These are phyloP conservation scores for Cryphonectria radicalis DNA, from an alignment of 2,329 filamentous ascomycete species.

Conservation along the genomic window DNA sequence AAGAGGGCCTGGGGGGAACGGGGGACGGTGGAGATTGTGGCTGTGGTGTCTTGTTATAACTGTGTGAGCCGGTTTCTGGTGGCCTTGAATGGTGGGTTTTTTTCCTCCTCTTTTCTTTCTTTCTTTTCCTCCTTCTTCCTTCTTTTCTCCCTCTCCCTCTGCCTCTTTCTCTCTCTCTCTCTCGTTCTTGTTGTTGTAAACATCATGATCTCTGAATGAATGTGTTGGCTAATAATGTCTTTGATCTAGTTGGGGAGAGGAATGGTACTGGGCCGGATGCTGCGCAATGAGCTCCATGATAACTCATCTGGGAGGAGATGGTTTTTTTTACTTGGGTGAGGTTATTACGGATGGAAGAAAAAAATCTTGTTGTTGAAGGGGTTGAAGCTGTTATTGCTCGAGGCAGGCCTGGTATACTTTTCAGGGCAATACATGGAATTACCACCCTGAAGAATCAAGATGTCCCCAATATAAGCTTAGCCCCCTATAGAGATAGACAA, in stretches of 20 bases:
- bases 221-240: conserved; percentile 34
- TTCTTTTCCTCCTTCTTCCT: not conserved
- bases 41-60: conserved; percentile 79
- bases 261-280: conserved; percentile 57
- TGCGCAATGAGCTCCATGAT: conserved; percentile 31
- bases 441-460: no score
- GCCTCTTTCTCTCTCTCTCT: not conserved
- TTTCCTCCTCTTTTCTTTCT: not conserved
- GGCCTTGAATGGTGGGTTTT: conserved; percentile 70
- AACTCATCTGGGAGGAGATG: conserved; percentile 30
- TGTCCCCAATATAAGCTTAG: no score
- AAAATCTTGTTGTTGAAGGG: not conserved
- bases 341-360: not conserved
- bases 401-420: no score
- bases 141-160: not conserved
- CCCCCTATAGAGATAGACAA: no score
- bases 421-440: no score
- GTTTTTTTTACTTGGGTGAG: conserved; percentile 5
- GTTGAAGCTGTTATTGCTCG: no score
- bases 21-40: conserved; percentile 70
- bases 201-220: not conserved
- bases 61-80: conserved; percentile 85
- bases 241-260: conserved; percentile 57
- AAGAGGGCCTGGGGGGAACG: conserved; percentile 66
- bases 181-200: not conserved